Evolutionary conservation across 352 stramenopile species (phyloP).

Genomic region (Pythium aquatile): DNA sequence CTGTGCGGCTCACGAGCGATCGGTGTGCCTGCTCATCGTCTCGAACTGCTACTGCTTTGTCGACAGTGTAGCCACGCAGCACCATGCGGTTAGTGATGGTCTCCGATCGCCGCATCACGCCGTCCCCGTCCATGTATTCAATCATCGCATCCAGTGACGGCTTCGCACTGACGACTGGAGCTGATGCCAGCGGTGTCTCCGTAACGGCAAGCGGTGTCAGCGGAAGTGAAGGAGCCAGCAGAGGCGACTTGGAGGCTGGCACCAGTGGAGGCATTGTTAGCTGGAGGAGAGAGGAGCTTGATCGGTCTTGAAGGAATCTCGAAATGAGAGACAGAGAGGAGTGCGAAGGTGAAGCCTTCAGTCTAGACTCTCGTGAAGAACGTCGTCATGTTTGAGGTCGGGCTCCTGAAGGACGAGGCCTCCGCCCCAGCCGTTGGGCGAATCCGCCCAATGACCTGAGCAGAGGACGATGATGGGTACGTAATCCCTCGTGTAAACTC

Average conservation of each 20-base stretch:
- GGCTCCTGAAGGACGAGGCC: neutral
- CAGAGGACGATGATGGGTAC: neutral
- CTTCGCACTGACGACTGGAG: neutral
- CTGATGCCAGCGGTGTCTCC: neutral
- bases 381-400: neutral
- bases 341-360: no score
- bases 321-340: neutral
- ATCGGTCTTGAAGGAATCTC: neutral
- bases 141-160: constrained; percentile 18
- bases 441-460: neutral
- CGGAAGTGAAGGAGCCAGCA: neutral
- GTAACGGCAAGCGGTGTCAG: neutral
- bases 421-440: neutral
- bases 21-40: constrained; percentile 33
- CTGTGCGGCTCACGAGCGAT: constrained; percentile 14
- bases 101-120: constrained; percentile 31
- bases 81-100: constrained; percentile 37
- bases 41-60: constrained; percentile 24
- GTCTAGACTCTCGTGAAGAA: no score
- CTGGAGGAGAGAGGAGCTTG: neutral
- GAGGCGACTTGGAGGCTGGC: neutral
- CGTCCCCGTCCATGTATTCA: constrained; percentile 37
- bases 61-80: constrained; percentile 35
- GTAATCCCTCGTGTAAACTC: neutral
- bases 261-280: neutral